These are phyloP conservation scores for Austroboletus festivus DNA, from an alignment of 768 basidiomycete genomes.

Conservation along the genomic window DNA sequence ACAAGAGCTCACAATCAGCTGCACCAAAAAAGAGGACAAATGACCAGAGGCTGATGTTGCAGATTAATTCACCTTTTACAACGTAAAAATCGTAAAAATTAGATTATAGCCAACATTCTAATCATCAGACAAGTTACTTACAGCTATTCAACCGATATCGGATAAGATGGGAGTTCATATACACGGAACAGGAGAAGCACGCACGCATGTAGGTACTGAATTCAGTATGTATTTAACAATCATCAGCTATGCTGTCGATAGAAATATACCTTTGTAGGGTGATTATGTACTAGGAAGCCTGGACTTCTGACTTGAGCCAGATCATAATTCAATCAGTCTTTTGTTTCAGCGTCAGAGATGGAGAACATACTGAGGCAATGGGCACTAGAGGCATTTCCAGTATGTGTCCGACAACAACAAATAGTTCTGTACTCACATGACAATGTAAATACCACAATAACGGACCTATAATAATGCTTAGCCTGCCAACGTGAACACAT, in stretches of 20 bases:
- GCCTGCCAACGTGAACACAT: background rate
- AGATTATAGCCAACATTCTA: background rate
- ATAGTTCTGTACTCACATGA: background rate
- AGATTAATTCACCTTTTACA: conserved; percentile 1
- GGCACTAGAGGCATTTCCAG: background rate
- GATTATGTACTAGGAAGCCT: no score
- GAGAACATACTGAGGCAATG: background rate
- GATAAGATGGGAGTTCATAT: no score
- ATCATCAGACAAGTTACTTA: background rate
- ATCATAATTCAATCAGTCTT: background rate
- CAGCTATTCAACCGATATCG: background rate
- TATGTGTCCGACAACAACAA: background rate
- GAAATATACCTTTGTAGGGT: no score
- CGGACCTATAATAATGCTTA: background rate
- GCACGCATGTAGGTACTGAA: no score
- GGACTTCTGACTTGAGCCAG: no score
- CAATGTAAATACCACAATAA: background rate
- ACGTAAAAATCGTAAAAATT: background rate
- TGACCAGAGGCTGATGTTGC: background rate
- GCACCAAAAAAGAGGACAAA: background rate
- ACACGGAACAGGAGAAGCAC: no score
- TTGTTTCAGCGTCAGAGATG: background rate
- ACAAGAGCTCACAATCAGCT: conserved; percentile 3
- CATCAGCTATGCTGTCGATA: no score
- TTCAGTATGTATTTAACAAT: no score